phyloP scores from a whole-genome alignment of 1,284 basidiomycete species.

The Marasmius fiardii region DNA sequence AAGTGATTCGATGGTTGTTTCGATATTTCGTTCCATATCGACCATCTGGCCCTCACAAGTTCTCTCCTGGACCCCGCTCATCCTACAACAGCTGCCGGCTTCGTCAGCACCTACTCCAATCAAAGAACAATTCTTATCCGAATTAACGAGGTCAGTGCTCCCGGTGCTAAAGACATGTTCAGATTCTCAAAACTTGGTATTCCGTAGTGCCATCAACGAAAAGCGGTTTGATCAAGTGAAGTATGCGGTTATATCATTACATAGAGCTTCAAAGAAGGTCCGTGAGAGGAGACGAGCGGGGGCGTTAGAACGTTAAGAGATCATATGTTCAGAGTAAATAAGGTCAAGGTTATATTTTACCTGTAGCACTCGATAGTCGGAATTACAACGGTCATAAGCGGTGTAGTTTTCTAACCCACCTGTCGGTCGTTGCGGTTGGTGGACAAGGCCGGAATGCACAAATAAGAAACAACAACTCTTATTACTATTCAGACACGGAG shows the following conservation, averaged over 20 bases:
- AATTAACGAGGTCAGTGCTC: constrained; percentile 65
- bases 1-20: constrained; percentile 68
- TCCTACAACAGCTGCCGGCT: constrained; percentile 70
- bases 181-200: constrained; percentile 5
- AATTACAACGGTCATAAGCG: neutral
- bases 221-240: constrained; percentile 77
- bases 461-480: constrained; percentile 4
- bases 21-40: constrained; percentile 74
- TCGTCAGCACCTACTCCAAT: constrained; percentile 61
- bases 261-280: constrained; percentile 65
- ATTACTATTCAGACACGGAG: constrained; percentile 1
- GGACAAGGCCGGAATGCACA: neutral
- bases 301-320: constrained; percentile 35
- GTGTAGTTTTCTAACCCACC: neutral
- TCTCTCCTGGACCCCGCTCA: constrained; percentile 67
- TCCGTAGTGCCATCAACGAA: constrained; percentile 55
- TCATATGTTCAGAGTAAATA: neutral
- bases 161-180: constrained; percentile 8
- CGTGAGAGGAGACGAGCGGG: constrained; percentile 60
- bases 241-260: constrained; percentile 63
- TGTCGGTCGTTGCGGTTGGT: too few species aligned
- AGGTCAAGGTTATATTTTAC: constrained; percentile 1
- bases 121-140: constrained; percentile 73
- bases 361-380: neutral
- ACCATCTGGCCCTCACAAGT: constrained; percentile 67